A percentile compares a stretch with the other conserved stretches of the same genome.
Evolutionary conservation across 2,329 filamentous ascomycete species (phyloP).

Genomic region (Colletotrichum spaethianum): DNA sequence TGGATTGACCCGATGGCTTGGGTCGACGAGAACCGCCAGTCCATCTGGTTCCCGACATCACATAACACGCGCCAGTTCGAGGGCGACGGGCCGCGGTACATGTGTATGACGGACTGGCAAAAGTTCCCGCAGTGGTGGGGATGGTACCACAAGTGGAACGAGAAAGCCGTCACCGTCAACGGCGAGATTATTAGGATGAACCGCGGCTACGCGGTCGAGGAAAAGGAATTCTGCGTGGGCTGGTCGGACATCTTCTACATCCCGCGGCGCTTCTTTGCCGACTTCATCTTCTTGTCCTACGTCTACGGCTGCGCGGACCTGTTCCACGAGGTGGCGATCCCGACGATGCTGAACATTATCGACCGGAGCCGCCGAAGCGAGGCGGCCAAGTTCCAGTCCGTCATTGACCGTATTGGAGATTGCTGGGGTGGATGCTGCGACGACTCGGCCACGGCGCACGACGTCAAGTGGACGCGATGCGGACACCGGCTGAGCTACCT

Average conservation of each 20-base stretch:
- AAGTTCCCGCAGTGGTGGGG: slow-evolving; percentile 44
- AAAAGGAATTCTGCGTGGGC: slow-evolving; percentile 48
- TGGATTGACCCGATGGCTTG: slow-evolving; percentile 51
- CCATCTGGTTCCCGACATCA: slow-evolving; percentile 47
- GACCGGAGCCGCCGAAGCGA: slow-evolving; percentile 44
- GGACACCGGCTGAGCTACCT: slow-evolving; percentile 41
- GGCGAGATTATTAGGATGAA: slow-evolving; percentile 28
- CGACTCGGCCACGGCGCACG: slow-evolving; percentile 37
- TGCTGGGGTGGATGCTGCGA: slow-evolving; percentile 44
- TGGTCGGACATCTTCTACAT: slow-evolving; percentile 54
- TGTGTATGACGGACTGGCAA: slow-evolving; percentile 44
- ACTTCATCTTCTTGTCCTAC: slow-evolving; percentile 48
- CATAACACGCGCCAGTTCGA: slow-evolving; percentile 34
- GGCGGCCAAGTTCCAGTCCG: slow-evolving; percentile 15
- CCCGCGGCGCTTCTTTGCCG: slow-evolving; percentile 50
- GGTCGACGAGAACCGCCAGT: slow-evolving; percentile 44
- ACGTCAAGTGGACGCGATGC: slow-evolving; percentile 39
- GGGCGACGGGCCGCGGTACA: slow-evolving; percentile 42
- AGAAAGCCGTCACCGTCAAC: slow-evolving; percentile 39
- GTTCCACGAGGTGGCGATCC: slow-evolving; percentile 52
- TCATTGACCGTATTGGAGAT: slow-evolving; percentile 42
- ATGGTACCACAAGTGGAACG: slow-evolving; percentile 39
- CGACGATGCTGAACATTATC: slow-evolving; percentile 51
- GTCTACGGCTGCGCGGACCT: slow-evolving; percentile 44
- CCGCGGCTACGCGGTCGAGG: slow-evolving; percentile 27